These are phyloP conservation scores for Aspergillus olivimuriae DNA, from an alignment of 495 filamentous ascomycete species.

Conservation along the genomic window DNA sequence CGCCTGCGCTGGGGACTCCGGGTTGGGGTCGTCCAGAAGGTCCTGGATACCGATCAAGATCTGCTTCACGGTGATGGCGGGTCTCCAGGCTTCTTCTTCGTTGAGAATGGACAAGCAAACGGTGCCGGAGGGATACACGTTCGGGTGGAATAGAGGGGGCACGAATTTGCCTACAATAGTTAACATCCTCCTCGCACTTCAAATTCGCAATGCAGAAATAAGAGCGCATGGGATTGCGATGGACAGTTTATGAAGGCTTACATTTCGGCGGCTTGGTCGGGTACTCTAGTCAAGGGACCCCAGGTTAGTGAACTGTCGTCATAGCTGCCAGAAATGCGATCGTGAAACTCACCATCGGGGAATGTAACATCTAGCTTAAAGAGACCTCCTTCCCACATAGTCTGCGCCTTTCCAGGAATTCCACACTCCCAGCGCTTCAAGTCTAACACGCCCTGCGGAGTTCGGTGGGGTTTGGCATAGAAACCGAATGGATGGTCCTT, in stretches of 20 bases:
- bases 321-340: no score
- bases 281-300: conserved; percentile 61
- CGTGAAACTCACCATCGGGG: conserved; percentile 79
- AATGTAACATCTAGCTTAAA: conserved; percentile 93
- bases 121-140: conserved; percentile 97
- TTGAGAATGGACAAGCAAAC: conserved; percentile 97
- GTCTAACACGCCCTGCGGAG: conserved; percentile 73
- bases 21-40: conserved; percentile 92
- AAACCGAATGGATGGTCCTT: conserved; percentile 97
- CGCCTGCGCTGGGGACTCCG: conserved; percentile 92
- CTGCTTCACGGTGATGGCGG: conserved; percentile 96
- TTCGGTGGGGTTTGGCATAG: conserved; percentile 82
- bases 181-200: background rate
- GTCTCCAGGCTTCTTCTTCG: conserved; percentile 98
- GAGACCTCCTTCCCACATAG: conserved; percentile 91
- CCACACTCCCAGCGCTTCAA: conserved; percentile 96
- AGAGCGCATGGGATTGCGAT: no score
- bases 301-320: no score
- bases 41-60: conserved; percentile 95
- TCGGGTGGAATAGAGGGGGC: conserved; percentile 95
- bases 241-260: conserved; percentile 35
- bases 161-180: conserved; percentile 77
- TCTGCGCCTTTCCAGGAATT: conserved; percentile 91
- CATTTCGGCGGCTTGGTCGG: conserved; percentile 98
- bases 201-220: no score